Conservation (phyloP, 257 asterid genomes). For the Gynochthodes officinalis region DNA sequence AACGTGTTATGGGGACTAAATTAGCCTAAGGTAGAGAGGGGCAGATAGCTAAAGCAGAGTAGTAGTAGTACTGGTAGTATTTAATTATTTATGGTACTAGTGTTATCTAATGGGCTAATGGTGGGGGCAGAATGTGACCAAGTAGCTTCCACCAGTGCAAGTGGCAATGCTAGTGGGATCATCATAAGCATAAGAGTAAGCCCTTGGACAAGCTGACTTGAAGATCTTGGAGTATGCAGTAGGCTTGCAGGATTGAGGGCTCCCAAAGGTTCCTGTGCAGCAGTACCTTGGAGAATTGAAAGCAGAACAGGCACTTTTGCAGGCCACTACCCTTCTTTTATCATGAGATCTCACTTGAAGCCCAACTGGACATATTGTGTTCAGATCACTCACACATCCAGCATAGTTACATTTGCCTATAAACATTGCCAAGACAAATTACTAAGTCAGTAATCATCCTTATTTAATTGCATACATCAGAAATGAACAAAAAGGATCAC, state of each 20-base stretch:
- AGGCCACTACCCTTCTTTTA: constrained; percentile 71
- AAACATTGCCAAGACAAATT: neutral
- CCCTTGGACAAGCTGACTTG: constrained; percentile 88
- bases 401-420: constrained; percentile 87
- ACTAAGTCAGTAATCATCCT: too few species aligned
- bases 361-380: constrained; percentile 92
- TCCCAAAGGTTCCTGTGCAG: constrained; percentile 86
- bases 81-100: neutral
- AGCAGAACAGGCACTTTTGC: constrained; percentile 91
- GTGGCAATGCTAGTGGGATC: constrained; percentile 95
- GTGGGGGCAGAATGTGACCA: constrained; percentile 91
- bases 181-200: constrained; percentile 95
- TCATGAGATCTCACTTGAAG: constrained; percentile 85
- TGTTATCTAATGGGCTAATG: constrained; percentile 23
- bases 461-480: neutral
- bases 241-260: constrained; percentile 88
- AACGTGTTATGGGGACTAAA: neutral
- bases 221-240: constrained; percentile 87
- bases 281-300: constrained; percentile 86
- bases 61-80: neutral
- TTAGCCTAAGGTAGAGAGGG: neutral
- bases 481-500: constrained; percentile 1
- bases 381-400: constrained; percentile 85
- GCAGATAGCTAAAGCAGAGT: neutral
- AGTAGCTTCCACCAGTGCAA: constrained; percentile 73